A percentile compares a stretch with the other conserved stretches of the same genome.
phyloP scores from a whole-genome alignment of 1,284 basidiomycete species.

The Fomitopsis betulina region DNA sequence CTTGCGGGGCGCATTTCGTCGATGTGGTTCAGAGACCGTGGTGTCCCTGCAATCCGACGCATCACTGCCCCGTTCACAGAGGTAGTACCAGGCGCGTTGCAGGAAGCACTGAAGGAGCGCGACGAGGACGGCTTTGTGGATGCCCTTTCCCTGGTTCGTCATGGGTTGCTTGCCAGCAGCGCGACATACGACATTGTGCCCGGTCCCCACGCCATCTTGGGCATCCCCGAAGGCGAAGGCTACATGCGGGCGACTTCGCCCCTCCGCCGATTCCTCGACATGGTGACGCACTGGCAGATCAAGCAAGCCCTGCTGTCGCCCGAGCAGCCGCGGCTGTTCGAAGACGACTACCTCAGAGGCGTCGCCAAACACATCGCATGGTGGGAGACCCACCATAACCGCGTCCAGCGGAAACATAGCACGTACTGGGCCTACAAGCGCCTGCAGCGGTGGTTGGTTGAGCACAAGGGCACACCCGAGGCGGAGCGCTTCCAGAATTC shows the following conservation, averaged over 20 bases:
- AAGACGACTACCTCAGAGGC: slow-evolving; percentile 34
- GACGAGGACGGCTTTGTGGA: slow-evolving; percentile 39
- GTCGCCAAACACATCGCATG: slow-evolving; percentile 18
- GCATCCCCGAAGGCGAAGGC: slow-evolving; percentile 62
- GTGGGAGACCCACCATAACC: slow-evolving; percentile 27
- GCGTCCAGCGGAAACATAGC: slow-evolving; percentile 26
- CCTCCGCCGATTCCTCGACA: slow-evolving; percentile 80
- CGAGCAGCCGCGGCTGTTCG: slow-evolving; percentile 34
- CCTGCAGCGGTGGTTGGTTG: slow-evolving; percentile 26
- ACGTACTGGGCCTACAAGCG: slow-evolving; percentile 31
- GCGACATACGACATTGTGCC: slow-evolving; percentile 50
- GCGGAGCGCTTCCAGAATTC: slow-evolving; percentile 23
- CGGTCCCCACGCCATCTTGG: slow-evolving; percentile 67
- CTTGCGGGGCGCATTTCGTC: slow-evolving; percentile 78
- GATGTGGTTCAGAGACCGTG: slow-evolving; percentile 58
- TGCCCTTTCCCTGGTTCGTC: slow-evolving; percentile 27
- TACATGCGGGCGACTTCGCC: slow-evolving; percentile 90
- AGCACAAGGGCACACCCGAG: slow-evolving; percentile 17
- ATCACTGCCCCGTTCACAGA: slow-evolving; percentile 18
- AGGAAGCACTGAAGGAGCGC: slow-evolving; percentile 29
- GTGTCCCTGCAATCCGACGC: slow-evolving; percentile 69
- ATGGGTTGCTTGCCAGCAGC: slow-evolving; percentile 30
- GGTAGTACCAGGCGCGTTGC: slow-evolving; percentile 16
- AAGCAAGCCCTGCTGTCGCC: slow-evolving; percentile 66
- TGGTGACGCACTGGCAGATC: slow-evolving; percentile 93